Conservation (phyloP, 257 asterid genomes). For the Forsythia viridissima region DNA sequence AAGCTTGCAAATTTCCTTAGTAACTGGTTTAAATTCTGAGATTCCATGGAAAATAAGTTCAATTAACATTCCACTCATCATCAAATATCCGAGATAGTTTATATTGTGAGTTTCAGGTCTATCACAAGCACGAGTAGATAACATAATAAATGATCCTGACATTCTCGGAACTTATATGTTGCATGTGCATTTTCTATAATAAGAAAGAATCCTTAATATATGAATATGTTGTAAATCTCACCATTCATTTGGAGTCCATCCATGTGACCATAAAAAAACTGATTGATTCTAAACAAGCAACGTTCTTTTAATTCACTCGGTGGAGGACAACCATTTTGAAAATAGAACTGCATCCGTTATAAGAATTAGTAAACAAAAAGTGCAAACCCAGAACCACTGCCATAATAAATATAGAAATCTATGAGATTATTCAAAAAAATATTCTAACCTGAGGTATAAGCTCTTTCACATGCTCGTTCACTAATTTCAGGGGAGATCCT, state of each 20-base stretch:
- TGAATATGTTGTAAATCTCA: conserved; percentile 36
- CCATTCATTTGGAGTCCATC: conserved; percentile 94
- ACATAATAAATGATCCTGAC: conserved; percentile 8
- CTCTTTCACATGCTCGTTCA: conserved; percentile 91
- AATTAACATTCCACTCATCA: conserved; percentile 1
- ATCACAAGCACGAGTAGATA: conserved; percentile 9
- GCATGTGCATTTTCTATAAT: conserved; percentile 9
- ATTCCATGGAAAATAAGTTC: conserved; percentile 23
- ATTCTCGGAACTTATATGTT: not conserved
- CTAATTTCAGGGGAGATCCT: conserved; percentile 81
- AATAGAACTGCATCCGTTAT: conserved; percentile 75
- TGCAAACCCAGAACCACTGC: conserved; percentile 6
- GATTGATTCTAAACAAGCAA: conserved; percentile 90
- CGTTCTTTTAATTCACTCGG: conserved; percentile 92
- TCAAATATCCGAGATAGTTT: not conserved
- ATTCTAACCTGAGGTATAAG: conserved; percentile 85
- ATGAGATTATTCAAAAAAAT: conserved; percentile 8
- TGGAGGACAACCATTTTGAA: conserved; percentile 90
- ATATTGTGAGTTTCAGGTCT: not conserved
- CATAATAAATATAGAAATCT: not conserved
- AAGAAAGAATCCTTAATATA: conserved; percentile 3
- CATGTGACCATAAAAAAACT: conserved; percentile 87
- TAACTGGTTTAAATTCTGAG: conserved; percentile 89
- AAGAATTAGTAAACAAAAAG: conserved; percentile 18
- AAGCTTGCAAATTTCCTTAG: conserved; percentile 96